Evolutionary conservation across 2,329 filamentous ascomycete genomes (phyloP).

Genomic region (Colletotrichum sp.): DNA sequence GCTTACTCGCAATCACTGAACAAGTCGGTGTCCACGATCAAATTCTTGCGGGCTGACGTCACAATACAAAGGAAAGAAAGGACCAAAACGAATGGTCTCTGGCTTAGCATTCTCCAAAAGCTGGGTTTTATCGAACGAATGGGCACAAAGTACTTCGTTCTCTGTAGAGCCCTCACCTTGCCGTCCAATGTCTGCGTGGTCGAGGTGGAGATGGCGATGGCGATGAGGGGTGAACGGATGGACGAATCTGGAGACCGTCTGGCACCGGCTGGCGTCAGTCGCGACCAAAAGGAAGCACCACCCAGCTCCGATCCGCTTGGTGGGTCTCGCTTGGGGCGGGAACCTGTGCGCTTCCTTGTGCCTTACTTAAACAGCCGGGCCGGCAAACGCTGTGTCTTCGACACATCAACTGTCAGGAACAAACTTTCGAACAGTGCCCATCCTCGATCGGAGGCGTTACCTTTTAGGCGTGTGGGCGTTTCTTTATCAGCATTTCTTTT

Average conservation of each 20-base stretch:
- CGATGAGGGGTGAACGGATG: fast-evolving
- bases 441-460: neutral
- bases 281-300: neutral
- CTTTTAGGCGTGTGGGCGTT: neutral
- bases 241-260: neutral
- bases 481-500: neutral
- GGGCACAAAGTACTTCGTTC: neutral
- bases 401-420: neutral
- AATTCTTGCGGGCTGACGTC: slow-evolving; percentile 29
- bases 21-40: slow-evolving; percentile 52
- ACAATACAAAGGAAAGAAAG: neutral
- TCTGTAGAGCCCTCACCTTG: neutral
- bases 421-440: neutral
- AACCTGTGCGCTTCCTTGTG: neutral
- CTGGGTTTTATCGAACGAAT: neutral
- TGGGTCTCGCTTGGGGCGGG: neutral
- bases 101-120: neutral
- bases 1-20: slow-evolving; percentile 51
- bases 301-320: neutral
- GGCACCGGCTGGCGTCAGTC: neutral
- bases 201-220: neutral
- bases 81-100: neutral
- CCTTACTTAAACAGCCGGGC: neutral
- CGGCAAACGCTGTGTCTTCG: neutral
- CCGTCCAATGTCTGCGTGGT: neutral